A percentile compares a stretch with the other conserved stretches of the same genome.
Evolutionary conservation across 2,329 filamentous ascomycete species (phyloP).

Genomic region (Stachybotrys chlorohalonatus): DNA sequence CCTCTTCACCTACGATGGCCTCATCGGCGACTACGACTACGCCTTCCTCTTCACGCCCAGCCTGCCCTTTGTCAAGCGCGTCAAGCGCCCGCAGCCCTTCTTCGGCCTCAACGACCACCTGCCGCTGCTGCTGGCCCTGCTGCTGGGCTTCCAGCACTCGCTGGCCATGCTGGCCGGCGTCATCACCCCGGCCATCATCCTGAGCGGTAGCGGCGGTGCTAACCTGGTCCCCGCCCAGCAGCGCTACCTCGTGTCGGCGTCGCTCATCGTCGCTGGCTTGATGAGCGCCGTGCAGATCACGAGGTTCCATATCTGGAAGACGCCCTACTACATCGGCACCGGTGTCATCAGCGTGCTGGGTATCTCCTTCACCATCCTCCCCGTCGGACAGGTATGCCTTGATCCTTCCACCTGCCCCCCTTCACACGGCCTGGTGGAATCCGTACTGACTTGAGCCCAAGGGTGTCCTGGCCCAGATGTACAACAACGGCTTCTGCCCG

Average conservation of each 20-base stretch:
- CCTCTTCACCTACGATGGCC: conserved; percentile 55
- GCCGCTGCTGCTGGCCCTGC: conserved; percentile 62
- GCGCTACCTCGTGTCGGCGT: conserved; percentile 72
- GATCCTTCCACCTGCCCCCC: neutral
- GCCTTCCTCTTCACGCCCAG: conserved; percentile 75
- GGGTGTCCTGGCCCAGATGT: conserved; percentile 70
- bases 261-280: conserved; percentile 69
- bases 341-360: conserved; percentile 76
- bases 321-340: conserved; percentile 63
- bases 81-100: conserved; percentile 53
- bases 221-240: conserved; percentile 52
- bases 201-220: conserved; percentile 51
- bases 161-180: conserved; percentile 68
- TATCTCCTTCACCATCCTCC: conserved; percentile 24
- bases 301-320: conserved; percentile 36
- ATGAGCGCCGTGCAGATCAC: conserved; percentile 71
- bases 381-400: conserved; percentile 11
- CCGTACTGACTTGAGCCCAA: conserved; percentile 25
- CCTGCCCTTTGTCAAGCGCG: conserved; percentile 68
- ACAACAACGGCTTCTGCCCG: conserved; percentile 60
- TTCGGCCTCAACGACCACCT: conserved; percentile 76
- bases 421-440: too few species aligned
- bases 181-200: conserved; percentile 71
- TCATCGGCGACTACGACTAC: conserved; percentile 86
- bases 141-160: conserved; percentile 73